A percentile compares a stretch with the other conserved stretches of the same genome.
Evolutionary conservation across 106 monocot species (phyloP).

Genomic region (Amphibolis antarctica): DNA sequence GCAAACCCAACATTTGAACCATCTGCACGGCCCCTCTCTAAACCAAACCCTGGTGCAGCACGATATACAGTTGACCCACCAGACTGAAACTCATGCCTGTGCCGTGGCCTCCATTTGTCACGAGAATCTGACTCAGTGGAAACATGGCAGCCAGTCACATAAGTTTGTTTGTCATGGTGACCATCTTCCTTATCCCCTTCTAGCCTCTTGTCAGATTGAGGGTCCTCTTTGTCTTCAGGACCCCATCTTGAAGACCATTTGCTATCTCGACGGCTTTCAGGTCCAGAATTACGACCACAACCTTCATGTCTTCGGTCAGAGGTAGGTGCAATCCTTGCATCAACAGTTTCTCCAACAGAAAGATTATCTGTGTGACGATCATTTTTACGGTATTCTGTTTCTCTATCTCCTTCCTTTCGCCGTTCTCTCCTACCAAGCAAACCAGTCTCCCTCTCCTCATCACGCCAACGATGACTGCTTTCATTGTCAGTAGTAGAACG

Average conservation of each 20-base stretch:
- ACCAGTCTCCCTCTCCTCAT: slow-evolving; percentile 95
- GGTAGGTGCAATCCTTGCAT: slow-evolving; percentile 31
- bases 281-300: slow-evolving; percentile 30
- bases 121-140: slow-evolving; percentile 65
- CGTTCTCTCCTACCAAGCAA: slow-evolving; percentile 81
- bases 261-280: slow-evolving; percentile 65
- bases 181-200: slow-evolving; percentile 63
- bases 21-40: slow-evolving; percentile 60
- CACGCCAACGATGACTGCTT: slow-evolving; percentile 72
- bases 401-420: slow-evolving; percentile 79
- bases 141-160: slow-evolving; percentile 26
- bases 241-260: slow-evolving; percentile 99
- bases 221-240: slow-evolving; percentile 83
- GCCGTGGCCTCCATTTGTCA: slow-evolving; percentile 99
- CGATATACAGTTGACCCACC: slow-evolving; percentile 39
- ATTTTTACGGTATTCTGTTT: slow-evolving; percentile 52
- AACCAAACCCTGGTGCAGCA: slow-evolving; percentile 87
- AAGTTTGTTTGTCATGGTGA: slow-evolving; percentile 49
- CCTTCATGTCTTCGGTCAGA: slow-evolving; percentile 64
- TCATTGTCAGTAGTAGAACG: slow-evolving; percentile 55
- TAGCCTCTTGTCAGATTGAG: slow-evolving; percentile 56
- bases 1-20: slow-evolving; percentile 54
- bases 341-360: slow-evolving; percentile 37
- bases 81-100: slow-evolving; percentile 64
- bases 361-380: slow-evolving; percentile 54